A percentile compares a stretch with the other conserved stretches of the same genome.
phyloP scores from a whole-genome alignment of 257 asterid genomes.

The Solanum paucissectum region DNA sequence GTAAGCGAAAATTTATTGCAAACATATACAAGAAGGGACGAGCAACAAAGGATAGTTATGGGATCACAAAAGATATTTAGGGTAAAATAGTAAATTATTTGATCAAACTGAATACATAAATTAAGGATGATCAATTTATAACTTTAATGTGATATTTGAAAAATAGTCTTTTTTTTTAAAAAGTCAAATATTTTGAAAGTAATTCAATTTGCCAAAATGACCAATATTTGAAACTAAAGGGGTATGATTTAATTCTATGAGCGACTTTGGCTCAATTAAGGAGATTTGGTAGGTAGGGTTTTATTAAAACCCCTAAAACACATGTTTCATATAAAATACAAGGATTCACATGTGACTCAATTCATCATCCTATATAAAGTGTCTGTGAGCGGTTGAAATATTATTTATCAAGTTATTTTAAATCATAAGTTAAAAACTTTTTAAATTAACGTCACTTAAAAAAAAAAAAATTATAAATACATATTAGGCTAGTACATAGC shows the following conservation, averaged over 20 bases:
- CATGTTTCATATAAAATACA: background rate
- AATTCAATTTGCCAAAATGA: background rate
- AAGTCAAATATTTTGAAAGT: background rate
- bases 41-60: background rate
- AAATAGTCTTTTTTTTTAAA: background rate
- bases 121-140: background rate
- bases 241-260: background rate
- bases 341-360: background rate
- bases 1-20: background rate
- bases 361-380: background rate
- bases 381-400: background rate
- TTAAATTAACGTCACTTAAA: background rate
- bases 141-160: background rate
- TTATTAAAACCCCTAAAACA: background rate
- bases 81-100: background rate
- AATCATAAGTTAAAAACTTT: background rate
- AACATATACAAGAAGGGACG: background rate
- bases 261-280: background rate
- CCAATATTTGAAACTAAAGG: background rate
- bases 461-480: background rate
- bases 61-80: background rate
- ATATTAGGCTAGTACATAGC: background rate
- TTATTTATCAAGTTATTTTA: background rate
- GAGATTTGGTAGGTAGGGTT: slow-evolving; percentile 12
- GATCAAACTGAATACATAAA: background rate